Evolutionary conservation across 345 rosid species (phyloP).

Genomic region (Leavenworthia alabamica): DNA sequence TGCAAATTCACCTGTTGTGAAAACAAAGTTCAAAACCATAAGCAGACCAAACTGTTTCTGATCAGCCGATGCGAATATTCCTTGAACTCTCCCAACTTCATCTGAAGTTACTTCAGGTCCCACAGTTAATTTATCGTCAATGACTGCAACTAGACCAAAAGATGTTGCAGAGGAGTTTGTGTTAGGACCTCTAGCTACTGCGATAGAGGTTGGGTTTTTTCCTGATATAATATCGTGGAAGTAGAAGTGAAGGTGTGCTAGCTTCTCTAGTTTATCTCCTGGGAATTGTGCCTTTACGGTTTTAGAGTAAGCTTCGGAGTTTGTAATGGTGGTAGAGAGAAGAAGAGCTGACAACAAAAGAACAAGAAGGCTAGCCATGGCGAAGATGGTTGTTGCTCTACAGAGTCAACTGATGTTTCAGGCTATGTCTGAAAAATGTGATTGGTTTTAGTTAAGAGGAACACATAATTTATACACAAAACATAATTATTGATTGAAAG

Average conservation of each 20-base stretch:
- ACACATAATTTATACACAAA: too few relatives aligned
- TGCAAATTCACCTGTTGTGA: slow-evolving; percentile 37
- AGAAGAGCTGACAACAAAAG: neutral
- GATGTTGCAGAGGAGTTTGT: slow-evolving; percentile 31
- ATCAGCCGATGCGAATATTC: slow-evolving; percentile 30
- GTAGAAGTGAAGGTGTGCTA: slow-evolving; percentile 11
- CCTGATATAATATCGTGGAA: slow-evolving; percentile 5
- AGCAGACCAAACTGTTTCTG: slow-evolving; percentile 30
- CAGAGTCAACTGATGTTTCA: neutral
- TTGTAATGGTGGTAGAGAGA: neutral
- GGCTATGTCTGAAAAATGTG: too few relatives aligned
- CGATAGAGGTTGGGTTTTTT: neutral
- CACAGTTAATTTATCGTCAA: slow-evolving; percentile 40
- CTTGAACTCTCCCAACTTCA: slow-evolving; percentile 49
- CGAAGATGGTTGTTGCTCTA: neutral
- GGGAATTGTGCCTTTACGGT: neutral
- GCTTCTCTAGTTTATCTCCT: neutral
- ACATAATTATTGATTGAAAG: neutral
- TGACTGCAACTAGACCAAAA: slow-evolving; percentile 37
- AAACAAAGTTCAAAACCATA: slow-evolving; percentile 39
- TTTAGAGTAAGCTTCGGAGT: neutral
- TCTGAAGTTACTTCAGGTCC: slow-evolving; percentile 39
- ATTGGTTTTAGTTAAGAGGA: too few relatives aligned
- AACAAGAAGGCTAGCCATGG: slow-evolving; percentile 11
- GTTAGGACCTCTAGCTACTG: neutral